Base-by-base conservation (phyloP, 257 asterid genomes). In the Plantago elongata region DNA sequence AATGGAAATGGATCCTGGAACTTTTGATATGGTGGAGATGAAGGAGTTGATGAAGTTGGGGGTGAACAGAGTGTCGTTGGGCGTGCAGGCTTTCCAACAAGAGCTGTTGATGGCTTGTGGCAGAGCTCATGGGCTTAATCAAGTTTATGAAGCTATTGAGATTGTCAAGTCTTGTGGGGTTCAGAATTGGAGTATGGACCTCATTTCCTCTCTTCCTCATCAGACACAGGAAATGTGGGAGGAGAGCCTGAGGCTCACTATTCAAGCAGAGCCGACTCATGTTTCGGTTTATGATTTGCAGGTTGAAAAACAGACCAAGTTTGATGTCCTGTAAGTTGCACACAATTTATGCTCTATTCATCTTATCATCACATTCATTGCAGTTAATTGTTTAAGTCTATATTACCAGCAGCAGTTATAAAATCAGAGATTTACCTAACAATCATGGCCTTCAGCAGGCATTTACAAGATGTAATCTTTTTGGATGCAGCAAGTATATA, bases 1-100 rank as follows among this genome's bases (percentile, higher is more conserved):
- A 10, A 89, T 92, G 78, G 99, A 92, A 74, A 92, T 89, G 97
- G 99, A 92, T 66, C 99, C 99, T 3, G 99, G 99, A 57, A 92
- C 99, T 17, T 92, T 89, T 62, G 90, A 77, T 64, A 80, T 47
- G 14, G 78, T 0, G 52, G 78, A 73, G 15, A 62, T 92, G 90
- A 77, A 68, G 72, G 90, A 71, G 60, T 56, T 89, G 71, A 65
- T 77, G 83, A 69, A 42, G 43, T 62, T 86, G 80, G 97, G 99
- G 0, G 89, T 92, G 68, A 92, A 89, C 18, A 81, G 99, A 72
- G 97, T 92, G 68, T 92, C 99, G 13, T 34, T 92, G 72, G 99
- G 97, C 27, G 99, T 89, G 59, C 99, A 92, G 72, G 88, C 91
- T 16, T 92, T 89, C 78, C 96, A 89, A 54, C 85, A 87, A 27